A percentile compares a stretch with the other conserved stretches of the same genome.
These are phyloP conservation scores for Colletotrichum horii DNA, from an alignment of 2,329 filamentous ascomycete genomes.

Conservation along the genomic window DNA sequence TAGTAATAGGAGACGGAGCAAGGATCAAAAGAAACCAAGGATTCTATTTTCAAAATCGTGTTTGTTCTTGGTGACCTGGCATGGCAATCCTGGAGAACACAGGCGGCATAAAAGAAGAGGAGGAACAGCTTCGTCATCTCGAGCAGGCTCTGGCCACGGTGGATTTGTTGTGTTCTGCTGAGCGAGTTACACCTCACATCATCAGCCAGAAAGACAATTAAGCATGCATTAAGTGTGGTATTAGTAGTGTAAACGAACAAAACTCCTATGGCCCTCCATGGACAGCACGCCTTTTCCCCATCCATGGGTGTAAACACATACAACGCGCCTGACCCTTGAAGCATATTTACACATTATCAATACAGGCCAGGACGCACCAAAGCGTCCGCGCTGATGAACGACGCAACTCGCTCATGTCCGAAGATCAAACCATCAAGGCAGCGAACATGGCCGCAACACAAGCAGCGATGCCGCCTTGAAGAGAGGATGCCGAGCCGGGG, in stretches of 20 bases:
- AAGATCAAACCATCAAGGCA: conserved; percentile 5
- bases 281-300: not conserved
- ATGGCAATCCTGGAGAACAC: not conserved
- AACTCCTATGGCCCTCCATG: not conserved
- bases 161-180: not conserved
- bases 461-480: not conserved
- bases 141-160: not conserved
- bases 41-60: not conserved
- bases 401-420: not conserved
- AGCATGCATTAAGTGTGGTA: not conserved
- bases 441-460: conserved; percentile 6
- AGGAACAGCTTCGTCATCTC: not conserved
- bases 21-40: not conserved
- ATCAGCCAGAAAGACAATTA: not conserved
- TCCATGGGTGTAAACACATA: not conserved
- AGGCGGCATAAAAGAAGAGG: not conserved
- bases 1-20: not conserved
- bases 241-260: not conserved
- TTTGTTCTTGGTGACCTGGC: not conserved
- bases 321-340: not conserved
- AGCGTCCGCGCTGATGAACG: not conserved
- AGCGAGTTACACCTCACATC: not conserved
- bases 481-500: not conserved
- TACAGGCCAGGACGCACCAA: not conserved
- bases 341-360: not conserved